A percentile compares a stretch with the other conserved stretches of the same genome.
phyloP scores from a whole-genome alignment of 768 basidiomycete genomes.

The Fomitopsis pulvina region DNA sequence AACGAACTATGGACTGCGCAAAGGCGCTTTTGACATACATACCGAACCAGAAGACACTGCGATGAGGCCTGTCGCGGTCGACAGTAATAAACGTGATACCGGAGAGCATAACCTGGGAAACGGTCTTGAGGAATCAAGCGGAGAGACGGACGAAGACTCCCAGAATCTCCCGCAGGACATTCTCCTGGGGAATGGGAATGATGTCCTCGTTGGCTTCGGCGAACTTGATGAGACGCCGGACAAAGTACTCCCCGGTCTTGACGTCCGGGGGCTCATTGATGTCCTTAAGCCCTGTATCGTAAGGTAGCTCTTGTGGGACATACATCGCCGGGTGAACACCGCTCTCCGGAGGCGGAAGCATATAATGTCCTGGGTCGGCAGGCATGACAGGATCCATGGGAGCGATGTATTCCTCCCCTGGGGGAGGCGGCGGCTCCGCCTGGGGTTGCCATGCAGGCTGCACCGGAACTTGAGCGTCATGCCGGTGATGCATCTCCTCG shows the following conservation, averaged over 20 bases:
- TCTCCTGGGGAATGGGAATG: neutral
- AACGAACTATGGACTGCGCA: neutral
- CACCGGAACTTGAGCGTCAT: no score
- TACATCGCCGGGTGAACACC: neutral
- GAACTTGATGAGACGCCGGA: neutral
- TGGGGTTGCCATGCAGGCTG: no score
- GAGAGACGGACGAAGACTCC: neutral
- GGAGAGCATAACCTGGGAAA: neutral
- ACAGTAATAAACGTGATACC: neutral
- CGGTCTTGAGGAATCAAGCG: no score
- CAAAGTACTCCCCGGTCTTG: neutral
- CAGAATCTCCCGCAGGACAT: neutral
- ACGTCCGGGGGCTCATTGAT: neutral
- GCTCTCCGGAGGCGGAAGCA: neutral
- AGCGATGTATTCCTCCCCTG: neutral
- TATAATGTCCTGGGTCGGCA: neutral
- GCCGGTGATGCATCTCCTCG: no score
- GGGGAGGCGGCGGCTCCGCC: neutral
- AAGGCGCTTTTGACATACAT: conserved; percentile 15
- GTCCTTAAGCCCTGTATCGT: neutral
- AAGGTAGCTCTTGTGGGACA: no score
- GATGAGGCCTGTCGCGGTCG: no score
- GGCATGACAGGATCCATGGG: neutral
- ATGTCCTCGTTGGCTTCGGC: neutral
- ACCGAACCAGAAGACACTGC: conserved; percentile 3